A percentile compares a stretch with the other conserved stretches of the same genome.
Conservation (phyloP, 352 stramenopile genomes). For the Phytophthora nicotianae region DNA sequence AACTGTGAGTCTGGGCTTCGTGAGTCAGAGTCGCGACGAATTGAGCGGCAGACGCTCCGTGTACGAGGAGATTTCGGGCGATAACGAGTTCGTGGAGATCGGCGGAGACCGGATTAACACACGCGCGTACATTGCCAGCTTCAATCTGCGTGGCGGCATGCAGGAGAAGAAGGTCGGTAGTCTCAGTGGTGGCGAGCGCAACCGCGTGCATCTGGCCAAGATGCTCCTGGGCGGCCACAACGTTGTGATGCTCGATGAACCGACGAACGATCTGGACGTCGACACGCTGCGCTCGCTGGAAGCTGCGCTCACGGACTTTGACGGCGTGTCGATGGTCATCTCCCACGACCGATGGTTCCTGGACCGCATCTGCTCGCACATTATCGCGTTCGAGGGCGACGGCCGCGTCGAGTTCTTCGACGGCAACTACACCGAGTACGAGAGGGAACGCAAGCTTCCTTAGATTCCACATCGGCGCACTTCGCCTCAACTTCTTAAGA, state of each 20-base stretch:
- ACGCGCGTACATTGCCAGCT: constrained; percentile 85
- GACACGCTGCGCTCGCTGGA: constrained; percentile 90
- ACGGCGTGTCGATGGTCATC: constrained; percentile 95
- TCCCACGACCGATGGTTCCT: constrained; percentile 97
- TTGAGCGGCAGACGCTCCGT: constrained; percentile 65
- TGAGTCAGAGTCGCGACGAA: constrained; percentile 81
- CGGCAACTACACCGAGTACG: constrained; percentile 89
- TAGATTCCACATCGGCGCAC: too few relatives aligned
- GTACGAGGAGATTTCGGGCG: constrained; percentile 87
- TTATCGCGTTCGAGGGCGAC: constrained; percentile 82
- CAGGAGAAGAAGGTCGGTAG: constrained; percentile 83
- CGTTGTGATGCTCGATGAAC: constrained; percentile 89
- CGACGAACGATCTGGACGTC: constrained; percentile 88
- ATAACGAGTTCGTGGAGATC: constrained; percentile 86
- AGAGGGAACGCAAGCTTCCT: constrained; percentile 63
- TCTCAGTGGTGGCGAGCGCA: constrained; percentile 83
- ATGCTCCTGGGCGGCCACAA: constrained; percentile 87
- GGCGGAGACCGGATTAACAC: constrained; percentile 82
- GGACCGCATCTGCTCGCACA: constrained; percentile 92
- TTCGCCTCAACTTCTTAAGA: too few relatives aligned
- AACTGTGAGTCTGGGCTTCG: constrained; percentile 80
- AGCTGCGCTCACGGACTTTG: constrained; percentile 84
- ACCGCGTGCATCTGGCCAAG: constrained; percentile 87
- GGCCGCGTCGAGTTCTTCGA: constrained; percentile 82
- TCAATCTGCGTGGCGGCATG: constrained; percentile 85